phyloP scores from a whole-genome alignment of 1,284 basidiomycete species.

The Pholiota adiposa region DNA sequence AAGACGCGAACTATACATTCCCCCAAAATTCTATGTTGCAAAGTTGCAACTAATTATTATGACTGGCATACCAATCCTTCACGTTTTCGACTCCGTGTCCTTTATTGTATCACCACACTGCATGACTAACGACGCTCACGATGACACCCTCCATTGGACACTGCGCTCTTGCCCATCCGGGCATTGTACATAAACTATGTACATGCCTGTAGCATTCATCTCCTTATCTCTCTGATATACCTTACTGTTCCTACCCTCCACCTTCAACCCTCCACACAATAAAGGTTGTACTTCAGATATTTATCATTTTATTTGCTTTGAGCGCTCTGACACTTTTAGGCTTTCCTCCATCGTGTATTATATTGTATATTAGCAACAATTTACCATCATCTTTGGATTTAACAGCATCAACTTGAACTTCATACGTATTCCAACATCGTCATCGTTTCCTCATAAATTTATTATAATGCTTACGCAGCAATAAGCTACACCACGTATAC shows the following conservation, averaged over 20 bases:
- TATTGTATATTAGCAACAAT: not conserved
- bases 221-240: not conserved
- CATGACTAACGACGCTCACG: not conserved
- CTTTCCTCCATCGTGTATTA: too few species aligned
- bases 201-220: conserved; percentile 13
- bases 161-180: conserved; percentile 4
- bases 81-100: not conserved
- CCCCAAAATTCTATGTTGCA: conserved; percentile 68
- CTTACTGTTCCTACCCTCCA: not conserved
- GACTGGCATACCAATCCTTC: not conserved
- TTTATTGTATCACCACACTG: too few species aligned
- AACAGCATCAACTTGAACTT: too few species aligned
- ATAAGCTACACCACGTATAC: too few species aligned
- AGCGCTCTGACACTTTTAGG: not conserved
- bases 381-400: too few species aligned
- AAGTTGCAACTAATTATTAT: conserved; percentile 42
- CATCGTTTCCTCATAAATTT: too few species aligned
- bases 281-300: conserved; percentile 3
- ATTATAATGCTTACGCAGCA: too few species aligned
- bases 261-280: not conserved
- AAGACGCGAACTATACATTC: conserved; percentile 65
- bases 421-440: too few species aligned
- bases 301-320: conserved; percentile 5
- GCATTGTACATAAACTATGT: conserved; percentile 13
- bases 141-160: conserved; percentile 6